phyloP scores from a whole-genome alignment of 2,329 filamentous ascomycete genomes.

The Pestalotiopsis sp. region DNA sequence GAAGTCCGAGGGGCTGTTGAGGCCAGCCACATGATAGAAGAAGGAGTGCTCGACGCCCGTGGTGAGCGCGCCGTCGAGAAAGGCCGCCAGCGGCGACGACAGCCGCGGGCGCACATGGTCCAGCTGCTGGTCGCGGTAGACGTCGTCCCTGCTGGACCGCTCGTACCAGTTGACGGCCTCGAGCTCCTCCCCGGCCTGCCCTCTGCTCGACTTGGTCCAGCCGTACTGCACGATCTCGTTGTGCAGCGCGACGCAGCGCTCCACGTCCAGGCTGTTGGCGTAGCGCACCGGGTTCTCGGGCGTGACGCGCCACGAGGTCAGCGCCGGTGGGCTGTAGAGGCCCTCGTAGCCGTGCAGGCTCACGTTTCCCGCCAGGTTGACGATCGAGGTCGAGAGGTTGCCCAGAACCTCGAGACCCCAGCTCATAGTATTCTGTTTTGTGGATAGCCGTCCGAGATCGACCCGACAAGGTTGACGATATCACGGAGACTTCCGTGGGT shows the following conservation, averaged over 20 bases:
- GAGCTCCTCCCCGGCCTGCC: neutral
- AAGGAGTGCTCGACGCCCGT: neutral
- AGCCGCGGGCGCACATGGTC: neutral
- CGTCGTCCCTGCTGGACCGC: neutral
- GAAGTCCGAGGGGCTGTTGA: neutral
- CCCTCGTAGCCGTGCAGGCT: neutral
- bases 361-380: neutral
- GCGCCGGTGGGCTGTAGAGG: neutral
- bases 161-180: neutral
- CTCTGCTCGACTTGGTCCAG: neutral
- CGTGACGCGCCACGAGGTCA: neutral
- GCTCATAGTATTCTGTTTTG: neutral
- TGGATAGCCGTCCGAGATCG: neutral
- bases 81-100: neutral
- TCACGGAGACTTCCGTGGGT: neutral
- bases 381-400: neutral
- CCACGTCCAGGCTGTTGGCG: neutral
- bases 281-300: slow-evolving; percentile 4
- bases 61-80: neutral
- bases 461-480: neutral
- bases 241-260: neutral
- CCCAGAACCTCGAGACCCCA: neutral
- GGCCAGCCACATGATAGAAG: neutral
- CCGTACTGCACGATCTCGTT: slow-evolving; percentile 5
- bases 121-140: too few relatives aligned